phyloP scores from a whole-genome alignment of 2,329 filamentous ascomycete genomes.

The Metarhizium brunneum region DNA sequence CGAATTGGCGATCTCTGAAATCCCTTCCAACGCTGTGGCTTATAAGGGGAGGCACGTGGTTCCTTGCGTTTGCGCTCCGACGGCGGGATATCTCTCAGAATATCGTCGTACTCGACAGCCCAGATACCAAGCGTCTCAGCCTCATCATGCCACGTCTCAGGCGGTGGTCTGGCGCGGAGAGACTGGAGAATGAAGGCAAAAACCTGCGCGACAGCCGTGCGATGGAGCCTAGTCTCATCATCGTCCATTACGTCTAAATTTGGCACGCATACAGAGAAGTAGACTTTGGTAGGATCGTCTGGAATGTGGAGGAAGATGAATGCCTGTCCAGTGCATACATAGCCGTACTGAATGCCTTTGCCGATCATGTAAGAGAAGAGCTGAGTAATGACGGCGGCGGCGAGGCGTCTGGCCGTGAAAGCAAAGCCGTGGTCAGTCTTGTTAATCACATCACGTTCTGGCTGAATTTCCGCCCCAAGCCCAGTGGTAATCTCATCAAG shows the following conservation, averaged over 20 bases:
- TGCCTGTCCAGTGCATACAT: slow-evolving; percentile 23
- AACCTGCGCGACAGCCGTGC: slow-evolving; percentile 27
- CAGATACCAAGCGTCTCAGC: slow-evolving; percentile 20
- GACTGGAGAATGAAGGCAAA: slow-evolving; percentile 28
- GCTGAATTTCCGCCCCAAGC: slow-evolving; percentile 23
- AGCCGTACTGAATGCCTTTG: slow-evolving; percentile 25
- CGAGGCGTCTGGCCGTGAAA: slow-evolving; percentile 20
- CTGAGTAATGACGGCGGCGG: slow-evolving; percentile 26
- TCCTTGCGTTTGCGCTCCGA: slow-evolving; percentile 12
- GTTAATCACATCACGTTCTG: slow-evolving; percentile 22
- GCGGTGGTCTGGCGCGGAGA: slow-evolving; percentile 17
- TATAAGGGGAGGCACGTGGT: slow-evolving; percentile 14
- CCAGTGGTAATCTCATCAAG: slow-evolving; percentile 21
- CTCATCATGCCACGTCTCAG: slow-evolving; percentile 20
- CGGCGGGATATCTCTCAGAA: slow-evolving; percentile 16
- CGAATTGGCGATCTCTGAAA: slow-evolving; percentile 20
- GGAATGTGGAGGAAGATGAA: slow-evolving; percentile 27
- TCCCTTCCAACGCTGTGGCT: slow-evolving; percentile 17
- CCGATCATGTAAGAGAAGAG: slow-evolving; percentile 31
- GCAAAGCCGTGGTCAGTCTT: slow-evolving; percentile 18
- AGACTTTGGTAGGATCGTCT: slow-evolving; percentile 21
- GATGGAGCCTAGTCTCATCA: slow-evolving; percentile 23
- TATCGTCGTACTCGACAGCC: slow-evolving; percentile 24
- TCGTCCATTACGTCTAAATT: slow-evolving; percentile 23
- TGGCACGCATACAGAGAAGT: slow-evolving; percentile 23